Evolutionary conservation across 441 rosid genomes (phyloP), one percentile per base, ranked within the genome.

Genomic region (Viola pubescens): DNA sequence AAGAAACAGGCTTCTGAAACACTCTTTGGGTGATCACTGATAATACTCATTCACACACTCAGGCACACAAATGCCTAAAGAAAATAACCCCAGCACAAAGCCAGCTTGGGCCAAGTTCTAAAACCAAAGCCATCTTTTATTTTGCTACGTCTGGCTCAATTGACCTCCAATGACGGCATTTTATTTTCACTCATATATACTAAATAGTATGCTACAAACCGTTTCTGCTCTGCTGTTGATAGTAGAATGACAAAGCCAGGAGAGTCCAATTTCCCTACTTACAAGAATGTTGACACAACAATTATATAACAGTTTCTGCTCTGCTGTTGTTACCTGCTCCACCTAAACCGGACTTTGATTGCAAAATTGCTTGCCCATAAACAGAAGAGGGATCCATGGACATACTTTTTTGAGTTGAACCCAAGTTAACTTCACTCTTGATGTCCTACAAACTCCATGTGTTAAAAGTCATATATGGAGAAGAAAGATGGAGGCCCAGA

Each of bases 311-410:
- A 41, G 56, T 63, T 11, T 66, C 59, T 67, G 62, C 38, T 51
- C 34, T 26, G 34, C 34, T 26, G 39, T 7, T 16, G 54, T 71
- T 77, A 84, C 82, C 84, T 67, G 81, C 75, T 66, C 77, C 70
- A 61, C 75, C 70, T 61, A 75, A 62, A 62, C 83, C 82, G 46
- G 87, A 75, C 69, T 81, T 85, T 59, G 88, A 74, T 56, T 81
- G 83, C 52, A 85, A 57, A 70, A 82, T 75, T 59, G 81, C 76
- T 61, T 76, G 88, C 53, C 88, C 83, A 63, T 81, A 81, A 34
- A 82, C 76, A 10, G 91, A 78, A 45, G 86, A 67, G 49, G 83
- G 79, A 72, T 85, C 86, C 75, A 63, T 58, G 3, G 81, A 71
- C 65, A 83, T 43, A 63, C 74, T 71, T 63, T 76, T 82, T 49